Evolutionary conservation across 768 basidiomycete genomes (phyloP).

Genomic region (Mycena capillaripes): DNA sequence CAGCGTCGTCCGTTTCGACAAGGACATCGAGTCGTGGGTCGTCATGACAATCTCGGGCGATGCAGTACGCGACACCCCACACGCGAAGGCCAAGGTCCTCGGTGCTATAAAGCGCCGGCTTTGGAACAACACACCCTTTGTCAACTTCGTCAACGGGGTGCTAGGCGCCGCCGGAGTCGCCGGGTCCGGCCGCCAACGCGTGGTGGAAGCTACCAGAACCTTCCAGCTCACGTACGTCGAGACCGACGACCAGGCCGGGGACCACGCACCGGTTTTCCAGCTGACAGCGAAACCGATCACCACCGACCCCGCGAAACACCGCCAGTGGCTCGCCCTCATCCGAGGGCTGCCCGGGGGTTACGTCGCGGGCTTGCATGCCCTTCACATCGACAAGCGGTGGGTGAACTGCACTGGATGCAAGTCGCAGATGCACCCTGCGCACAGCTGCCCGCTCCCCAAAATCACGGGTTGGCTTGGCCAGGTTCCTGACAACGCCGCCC

Average conservation of each 20-base stretch:
- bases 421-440: not conserved
- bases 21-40: no score
- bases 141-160: not conserved
- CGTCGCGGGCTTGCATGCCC: not conserved
- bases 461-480: not conserved
- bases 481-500: not conserved
- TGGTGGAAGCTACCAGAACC: not conserved
- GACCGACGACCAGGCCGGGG: not conserved
- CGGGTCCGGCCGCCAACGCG: not conserved
- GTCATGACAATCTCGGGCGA: no score
- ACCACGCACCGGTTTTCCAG: not conserved
- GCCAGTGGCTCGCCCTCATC: not conserved
- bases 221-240: not conserved
- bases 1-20: no score
- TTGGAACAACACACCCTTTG: not conserved
- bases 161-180: not conserved
- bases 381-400: not conserved
- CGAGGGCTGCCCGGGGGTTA: not conserved
- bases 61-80: no score
- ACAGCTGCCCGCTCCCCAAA: not conserved
- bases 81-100: not conserved
- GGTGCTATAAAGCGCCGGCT: not conserved
- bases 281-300: not conserved
- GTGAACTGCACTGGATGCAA: not conserved
- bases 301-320: not conserved